Percentiles rank a stretch among this genome's conserved stretches.
These are phyloP conservation scores for Nitzschia sp. DNA, from an alignment of 108 stramenopile species.

Conservation along the genomic window DNA sequence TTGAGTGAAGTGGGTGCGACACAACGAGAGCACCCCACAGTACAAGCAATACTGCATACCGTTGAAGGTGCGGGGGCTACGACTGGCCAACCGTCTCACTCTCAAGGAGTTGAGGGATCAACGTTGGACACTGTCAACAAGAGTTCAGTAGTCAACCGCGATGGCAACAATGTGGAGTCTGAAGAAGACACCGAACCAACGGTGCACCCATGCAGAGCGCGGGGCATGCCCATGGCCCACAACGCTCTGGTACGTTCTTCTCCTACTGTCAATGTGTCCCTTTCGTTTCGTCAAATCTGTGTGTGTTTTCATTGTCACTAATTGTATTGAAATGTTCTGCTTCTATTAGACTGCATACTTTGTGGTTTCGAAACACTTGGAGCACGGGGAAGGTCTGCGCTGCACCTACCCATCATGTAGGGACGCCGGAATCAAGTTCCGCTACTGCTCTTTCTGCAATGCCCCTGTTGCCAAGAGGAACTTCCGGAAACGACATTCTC, in stretches of 20 bases:
- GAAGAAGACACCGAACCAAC: conserved; percentile 1
- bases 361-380: conserved; percentile 45
- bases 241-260: conserved; percentile 43
- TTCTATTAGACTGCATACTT: conserved; percentile 54
- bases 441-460: conserved; percentile 64
- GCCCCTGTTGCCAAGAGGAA: conserved; percentile 72
- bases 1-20: no score
- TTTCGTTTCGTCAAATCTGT: not conserved
- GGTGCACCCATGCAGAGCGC: conserved; percentile 66
- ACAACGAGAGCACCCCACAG: no score
- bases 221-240: conserved; percentile 82
- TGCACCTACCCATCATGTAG: conserved; percentile 59
- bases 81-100: no score
- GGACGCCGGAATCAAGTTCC: conserved; percentile 64
- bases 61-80: no score
- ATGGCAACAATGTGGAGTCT: not conserved
- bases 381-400: conserved; percentile 65
- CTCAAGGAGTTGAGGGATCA: no score
- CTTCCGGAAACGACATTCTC: conserved; percentile 62
- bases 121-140: no score
- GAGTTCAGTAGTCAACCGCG: no score
- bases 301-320: not conserved
- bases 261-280: not conserved
- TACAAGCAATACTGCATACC: no score
- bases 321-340: not conserved